phyloP scores from a whole-genome alignment of 2,329 filamentous ascomycete genomes.

The Aspergillus sp. region DNA sequence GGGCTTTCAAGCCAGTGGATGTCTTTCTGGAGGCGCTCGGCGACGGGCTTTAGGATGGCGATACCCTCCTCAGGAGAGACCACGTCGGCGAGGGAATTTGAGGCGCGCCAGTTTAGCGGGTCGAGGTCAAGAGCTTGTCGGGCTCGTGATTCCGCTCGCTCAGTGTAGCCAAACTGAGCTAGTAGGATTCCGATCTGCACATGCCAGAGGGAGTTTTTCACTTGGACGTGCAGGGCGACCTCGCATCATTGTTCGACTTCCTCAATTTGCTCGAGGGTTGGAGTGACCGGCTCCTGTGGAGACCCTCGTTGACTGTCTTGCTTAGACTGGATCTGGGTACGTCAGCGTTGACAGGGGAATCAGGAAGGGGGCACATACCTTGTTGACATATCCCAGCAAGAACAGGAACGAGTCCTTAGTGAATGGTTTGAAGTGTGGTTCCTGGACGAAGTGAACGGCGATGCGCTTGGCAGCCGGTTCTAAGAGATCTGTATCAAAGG shows the following conservation, averaged over 20 bases:
- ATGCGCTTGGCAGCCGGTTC: constrained; percentile 19
- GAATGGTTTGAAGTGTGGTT: constrained; percentile 6
- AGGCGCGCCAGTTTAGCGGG: constrained; percentile 21
- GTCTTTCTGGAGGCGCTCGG: constrained; percentile 4
- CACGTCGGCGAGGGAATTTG: constrained; percentile 19
- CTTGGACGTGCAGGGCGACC: constrained; percentile 2
- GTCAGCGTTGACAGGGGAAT: too few relatives aligned
- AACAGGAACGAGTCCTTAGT: constrained; percentile 15
- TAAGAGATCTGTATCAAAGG: constrained; percentile 20
- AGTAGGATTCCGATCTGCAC: constrained; percentile 24
- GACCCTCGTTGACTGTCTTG: not conserved
- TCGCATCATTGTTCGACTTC: constrained; percentile 15
- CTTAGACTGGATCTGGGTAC: too few relatives aligned
- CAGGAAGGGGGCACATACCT: constrained; percentile 6
- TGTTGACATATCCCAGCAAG: constrained; percentile 9
- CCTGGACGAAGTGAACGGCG: constrained; percentile 22
- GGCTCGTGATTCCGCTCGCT: constrained; percentile 19
- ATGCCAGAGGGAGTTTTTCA: constrained; percentile 16
- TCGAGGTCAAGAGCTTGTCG: constrained; percentile 18
- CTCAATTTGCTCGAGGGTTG: constrained; percentile 7
- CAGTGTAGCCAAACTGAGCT: constrained; percentile 9
- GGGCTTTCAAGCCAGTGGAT: constrained; percentile 10
- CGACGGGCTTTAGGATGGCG: constrained; percentile 10
- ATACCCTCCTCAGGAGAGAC: constrained; percentile 16
- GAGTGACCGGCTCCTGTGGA: not conserved